Percentiles rank a stretch among this genome's conserved stretches.
Conservation (phyloP, 495 filamentous ascomycete species). For the Hypoxylon fuscum region DNA sequence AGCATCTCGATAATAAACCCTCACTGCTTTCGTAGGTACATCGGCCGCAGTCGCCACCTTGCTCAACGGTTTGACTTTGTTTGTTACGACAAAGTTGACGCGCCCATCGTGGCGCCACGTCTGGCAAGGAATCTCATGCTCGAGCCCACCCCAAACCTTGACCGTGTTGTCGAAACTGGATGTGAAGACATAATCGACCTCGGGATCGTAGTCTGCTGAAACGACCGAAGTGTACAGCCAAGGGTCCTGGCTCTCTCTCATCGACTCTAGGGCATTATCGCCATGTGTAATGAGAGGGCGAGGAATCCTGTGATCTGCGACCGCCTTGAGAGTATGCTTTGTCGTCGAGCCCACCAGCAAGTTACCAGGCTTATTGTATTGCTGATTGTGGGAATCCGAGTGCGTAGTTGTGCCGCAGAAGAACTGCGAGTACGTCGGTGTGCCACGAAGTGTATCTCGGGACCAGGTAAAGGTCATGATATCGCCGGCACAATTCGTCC, state of each 20-base stretch:
- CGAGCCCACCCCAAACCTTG: slow-evolving; percentile 72
- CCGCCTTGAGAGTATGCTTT: slow-evolving; percentile 64
- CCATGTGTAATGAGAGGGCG: slow-evolving; percentile 61
- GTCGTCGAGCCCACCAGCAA: slow-evolving; percentile 74
- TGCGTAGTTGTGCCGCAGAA: slow-evolving; percentile 76
- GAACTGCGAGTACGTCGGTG: slow-evolving; percentile 71
- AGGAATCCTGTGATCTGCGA: slow-evolving; percentile 73
- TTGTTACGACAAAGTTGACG: slow-evolving; percentile 76
- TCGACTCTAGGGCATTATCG: slow-evolving; percentile 63
- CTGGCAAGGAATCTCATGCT: slow-evolving; percentile 52
- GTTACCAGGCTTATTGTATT: slow-evolving; percentile 85
- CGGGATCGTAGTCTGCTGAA: slow-evolving; percentile 72
- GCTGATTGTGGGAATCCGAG: slow-evolving; percentile 77
- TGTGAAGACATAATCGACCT: slow-evolving; percentile 70
- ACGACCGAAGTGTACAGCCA: slow-evolving; percentile 81
- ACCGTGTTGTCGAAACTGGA: slow-evolving; percentile 83
- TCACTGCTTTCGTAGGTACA: slow-evolving; percentile 55
- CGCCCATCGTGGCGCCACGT: slow-evolving; percentile 70
- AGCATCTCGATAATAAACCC: slow-evolving; percentile 58
- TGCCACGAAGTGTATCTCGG: slow-evolving; percentile 65
- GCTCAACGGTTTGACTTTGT: slow-evolving; percentile 50
- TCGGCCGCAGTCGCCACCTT: slow-evolving; percentile 63
- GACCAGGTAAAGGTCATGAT: slow-evolving; percentile 67
- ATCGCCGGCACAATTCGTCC: slow-evolving; percentile 66
- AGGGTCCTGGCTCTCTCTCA: slow-evolving; percentile 71